Conservation (phyloP, 352 stramenopile genomes). For the Globisporangium mamillatum region DNA sequence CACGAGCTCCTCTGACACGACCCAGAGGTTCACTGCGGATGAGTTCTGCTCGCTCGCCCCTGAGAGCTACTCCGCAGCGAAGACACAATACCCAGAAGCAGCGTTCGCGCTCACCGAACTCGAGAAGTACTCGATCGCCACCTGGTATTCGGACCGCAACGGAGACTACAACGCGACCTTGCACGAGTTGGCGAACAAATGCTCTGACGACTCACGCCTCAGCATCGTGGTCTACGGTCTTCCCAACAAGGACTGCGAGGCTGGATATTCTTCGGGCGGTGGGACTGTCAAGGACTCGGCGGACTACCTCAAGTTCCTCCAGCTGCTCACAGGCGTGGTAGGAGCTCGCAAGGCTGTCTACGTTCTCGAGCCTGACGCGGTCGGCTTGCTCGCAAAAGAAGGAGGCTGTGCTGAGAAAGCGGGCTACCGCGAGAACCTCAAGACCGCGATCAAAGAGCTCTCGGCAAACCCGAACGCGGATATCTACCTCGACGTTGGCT, state of each 20-base stretch:
- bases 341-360: conserved; percentile 54
- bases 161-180: background rate
- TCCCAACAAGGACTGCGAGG: conserved; percentile 67
- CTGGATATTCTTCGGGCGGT: conserved; percentile 33
- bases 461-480: conserved; percentile 57
- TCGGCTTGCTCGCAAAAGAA: conserved; percentile 39
- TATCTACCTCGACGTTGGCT: conserved; percentile 70
- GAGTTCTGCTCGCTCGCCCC: background rate
- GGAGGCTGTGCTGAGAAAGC: conserved; percentile 24
- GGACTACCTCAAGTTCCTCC: conserved; percentile 47
- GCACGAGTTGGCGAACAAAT: background rate
- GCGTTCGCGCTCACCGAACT: conserved; percentile 29
- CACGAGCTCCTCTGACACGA: background rate
- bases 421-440: conserved; percentile 49
- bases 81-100: background rate
- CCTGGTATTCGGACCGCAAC: conserved; percentile 1
- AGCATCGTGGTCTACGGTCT: conserved; percentile 65
- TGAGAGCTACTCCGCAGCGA: background rate
- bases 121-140: conserved; percentile 23
- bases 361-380: conserved; percentile 60
- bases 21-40: background rate
- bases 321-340: conserved; percentile 36
- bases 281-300: conserved; percentile 28
- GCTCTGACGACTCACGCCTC: conserved; percentile 27
- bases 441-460: conserved; percentile 45